Percentiles rank a stretch among this genome's conserved stretches.
These are phyloP conservation scores for Chlorella variabilis DNA, from an alignment of 163 green algal genomes.

Conservation along the genomic window DNA sequence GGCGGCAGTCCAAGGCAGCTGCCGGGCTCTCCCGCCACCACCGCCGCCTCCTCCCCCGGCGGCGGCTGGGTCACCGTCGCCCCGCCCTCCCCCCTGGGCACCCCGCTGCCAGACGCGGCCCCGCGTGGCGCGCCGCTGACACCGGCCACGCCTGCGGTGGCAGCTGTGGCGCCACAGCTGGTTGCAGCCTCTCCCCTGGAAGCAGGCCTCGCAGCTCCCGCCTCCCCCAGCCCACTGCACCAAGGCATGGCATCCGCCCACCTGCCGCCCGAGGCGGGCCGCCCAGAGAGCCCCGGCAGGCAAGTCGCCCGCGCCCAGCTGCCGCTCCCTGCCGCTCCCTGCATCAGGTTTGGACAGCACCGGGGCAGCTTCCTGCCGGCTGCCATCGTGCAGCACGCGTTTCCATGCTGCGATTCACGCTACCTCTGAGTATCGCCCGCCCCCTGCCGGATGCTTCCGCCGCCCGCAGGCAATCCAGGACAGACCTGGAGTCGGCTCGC, in stretches of 20 bases:
- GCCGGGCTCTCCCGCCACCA: too few relatives aligned
- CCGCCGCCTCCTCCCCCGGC: too few relatives aligned
- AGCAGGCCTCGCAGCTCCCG: not conserved
- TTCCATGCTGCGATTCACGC: not conserved
- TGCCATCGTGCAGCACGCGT: too few relatives aligned
- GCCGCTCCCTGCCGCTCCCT: not conserved
- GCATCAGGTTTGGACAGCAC: not conserved
- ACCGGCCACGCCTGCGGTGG: not conserved
- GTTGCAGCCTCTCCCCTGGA: too few relatives aligned
- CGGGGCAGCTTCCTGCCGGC: too few relatives aligned
- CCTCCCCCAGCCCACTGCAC: not conserved
- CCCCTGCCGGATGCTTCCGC: too few relatives aligned
- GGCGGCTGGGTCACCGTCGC: not conserved
- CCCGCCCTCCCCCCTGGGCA: too few relatives aligned
- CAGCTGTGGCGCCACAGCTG: too few relatives aligned
- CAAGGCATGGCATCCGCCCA: not conserved
- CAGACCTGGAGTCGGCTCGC: not conserved
- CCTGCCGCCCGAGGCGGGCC: not conserved
- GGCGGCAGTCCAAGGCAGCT: not conserved
- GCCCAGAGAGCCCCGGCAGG: not conserved
- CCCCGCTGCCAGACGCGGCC: too few relatives aligned
- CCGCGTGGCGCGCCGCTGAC: not conserved
- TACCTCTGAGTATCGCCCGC: not conserved
- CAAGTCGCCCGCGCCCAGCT: not conserved
- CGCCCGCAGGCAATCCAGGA: not conserved